phyloP scores from a whole-genome alignment of 352 stramenopile species.

The Phytophthora rubi region DNA sequence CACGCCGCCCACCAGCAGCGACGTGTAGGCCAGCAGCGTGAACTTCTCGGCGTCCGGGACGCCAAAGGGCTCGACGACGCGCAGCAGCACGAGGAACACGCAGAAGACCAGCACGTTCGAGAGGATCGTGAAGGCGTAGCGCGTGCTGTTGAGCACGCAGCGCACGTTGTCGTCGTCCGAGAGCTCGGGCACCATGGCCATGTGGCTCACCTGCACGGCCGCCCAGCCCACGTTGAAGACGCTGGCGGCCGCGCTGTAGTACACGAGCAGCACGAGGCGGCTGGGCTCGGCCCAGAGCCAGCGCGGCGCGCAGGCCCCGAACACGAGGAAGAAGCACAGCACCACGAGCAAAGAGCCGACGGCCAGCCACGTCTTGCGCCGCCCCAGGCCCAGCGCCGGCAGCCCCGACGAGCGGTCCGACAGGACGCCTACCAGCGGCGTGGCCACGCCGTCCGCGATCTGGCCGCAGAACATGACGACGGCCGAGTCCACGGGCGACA shows the following conservation, averaged over 20 bases:
- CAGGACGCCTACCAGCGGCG: constrained; percentile 79
- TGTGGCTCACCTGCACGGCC: constrained; percentile 85
- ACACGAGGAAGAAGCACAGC: constrained; percentile 89
- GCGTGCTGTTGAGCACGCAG: constrained; percentile 81
- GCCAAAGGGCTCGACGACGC: constrained; percentile 62
- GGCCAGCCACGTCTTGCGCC: constrained; percentile 79
- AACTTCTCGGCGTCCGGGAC: constrained; percentile 80
- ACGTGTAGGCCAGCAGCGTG: constrained; percentile 75
- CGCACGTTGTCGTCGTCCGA: constrained; percentile 80
- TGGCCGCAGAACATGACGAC: constrained; percentile 90
- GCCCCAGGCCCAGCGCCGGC: constrained; percentile 64
- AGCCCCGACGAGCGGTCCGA: constrained; percentile 74
- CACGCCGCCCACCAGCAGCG: constrained; percentile 66
- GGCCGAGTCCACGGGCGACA: constrained; percentile 81
- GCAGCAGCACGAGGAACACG: constrained; percentile 75
- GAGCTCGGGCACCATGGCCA: constrained; percentile 87
- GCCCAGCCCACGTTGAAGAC: constrained; percentile 89
- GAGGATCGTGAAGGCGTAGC: constrained; percentile 87
- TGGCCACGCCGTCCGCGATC: constrained; percentile 82
- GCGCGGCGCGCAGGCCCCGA: constrained; percentile 61
- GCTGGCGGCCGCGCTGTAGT: constrained; percentile 79
- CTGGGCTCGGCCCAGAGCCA: constrained; percentile 69
- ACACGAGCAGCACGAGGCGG: constrained; percentile 64
- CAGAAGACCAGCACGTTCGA: constrained; percentile 89
- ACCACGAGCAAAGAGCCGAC: constrained; percentile 76